A percentile compares a stretch with the other conserved stretches of the same genome.
These are phyloP conservation scores for Aspergillus avenaceus DNA, from an alignment of 495 filamentous ascomycete species.

Conservation along the genomic window DNA sequence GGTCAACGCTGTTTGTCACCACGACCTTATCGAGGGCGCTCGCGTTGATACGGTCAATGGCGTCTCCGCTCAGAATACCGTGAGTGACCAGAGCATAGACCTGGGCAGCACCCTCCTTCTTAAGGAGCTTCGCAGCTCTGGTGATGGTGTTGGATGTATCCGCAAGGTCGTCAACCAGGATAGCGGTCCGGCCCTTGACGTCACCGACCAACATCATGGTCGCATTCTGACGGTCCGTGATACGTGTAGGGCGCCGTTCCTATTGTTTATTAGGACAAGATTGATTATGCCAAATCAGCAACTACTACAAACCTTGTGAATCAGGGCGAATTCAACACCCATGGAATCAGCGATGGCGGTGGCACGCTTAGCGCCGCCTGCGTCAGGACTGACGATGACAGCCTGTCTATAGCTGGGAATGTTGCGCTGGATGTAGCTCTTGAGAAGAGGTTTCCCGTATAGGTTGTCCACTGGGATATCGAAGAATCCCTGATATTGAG, in stretches of 20 bases:
- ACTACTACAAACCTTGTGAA: conserved; percentile 78
- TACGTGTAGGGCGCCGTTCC: conserved; percentile 95
- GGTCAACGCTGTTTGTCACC: conserved; percentile 91
- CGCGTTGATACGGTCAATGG: conserved; percentile 88
- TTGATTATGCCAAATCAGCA: conserved; percentile 7
- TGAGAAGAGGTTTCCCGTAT: conserved; percentile 80
- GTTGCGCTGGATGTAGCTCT: conserved; percentile 82
- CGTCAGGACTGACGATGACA: conserved; percentile 94
- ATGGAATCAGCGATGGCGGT: conserved; percentile 95
- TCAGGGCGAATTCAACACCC: conserved; percentile 89
- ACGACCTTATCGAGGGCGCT: conserved; percentile 85
- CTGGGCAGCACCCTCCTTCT: conserved; percentile 82
- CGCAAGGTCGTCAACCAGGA: conserved; percentile 90
- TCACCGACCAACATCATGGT: conserved; percentile 98
- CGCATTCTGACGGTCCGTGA: conserved; percentile 90
- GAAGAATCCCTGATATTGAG: conserved; percentile 98
- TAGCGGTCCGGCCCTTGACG: conserved; percentile 73
- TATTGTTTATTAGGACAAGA: conserved; percentile 31
- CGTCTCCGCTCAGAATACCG: conserved; percentile 90
- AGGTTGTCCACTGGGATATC: conserved; percentile 98
- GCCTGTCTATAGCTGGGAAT: conserved; percentile 84
- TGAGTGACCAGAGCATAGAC: conserved; percentile 93
- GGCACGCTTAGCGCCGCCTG: conserved; percentile 92
- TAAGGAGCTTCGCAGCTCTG: conserved; percentile 90
- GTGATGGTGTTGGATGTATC: conserved; percentile 98